Evolutionary conservation across 2,329 filamentous ascomycete genomes (phyloP).

Genomic region (Pseudogymnoascus sp.): DNA sequence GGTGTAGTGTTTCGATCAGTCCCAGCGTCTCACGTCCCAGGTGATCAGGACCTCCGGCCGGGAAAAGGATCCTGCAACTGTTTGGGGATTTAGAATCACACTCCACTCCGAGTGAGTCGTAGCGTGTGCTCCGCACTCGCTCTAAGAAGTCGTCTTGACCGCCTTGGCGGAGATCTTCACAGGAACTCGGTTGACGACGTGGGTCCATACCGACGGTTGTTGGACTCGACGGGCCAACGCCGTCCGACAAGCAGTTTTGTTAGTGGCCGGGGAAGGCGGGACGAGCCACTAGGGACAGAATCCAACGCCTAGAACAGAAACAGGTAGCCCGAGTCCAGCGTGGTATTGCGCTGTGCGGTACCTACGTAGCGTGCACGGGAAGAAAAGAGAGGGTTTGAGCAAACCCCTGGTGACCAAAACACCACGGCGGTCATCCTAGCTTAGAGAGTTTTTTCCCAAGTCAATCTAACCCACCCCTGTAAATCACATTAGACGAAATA

Average conservation of each 20-base stretch:
- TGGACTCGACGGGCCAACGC: background rate
- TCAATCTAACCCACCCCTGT: background rate
- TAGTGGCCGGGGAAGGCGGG: constrained; percentile 5
- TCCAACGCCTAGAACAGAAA: constrained; percentile 5
- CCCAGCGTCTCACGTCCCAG: constrained; percentile 4
- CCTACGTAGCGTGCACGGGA: background rate
- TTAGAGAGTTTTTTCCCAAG: background rate
- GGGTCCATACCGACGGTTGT: background rate
- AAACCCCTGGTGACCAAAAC: background rate
- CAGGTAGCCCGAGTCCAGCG: background rate
- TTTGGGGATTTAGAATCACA: background rate
- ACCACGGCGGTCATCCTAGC: background rate
- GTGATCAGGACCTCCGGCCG: background rate
- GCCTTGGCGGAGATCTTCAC: constrained; percentile 4
- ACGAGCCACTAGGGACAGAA: constrained; percentile 2
- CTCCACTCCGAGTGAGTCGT: background rate
- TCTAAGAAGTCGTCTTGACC: constrained; percentile 3
- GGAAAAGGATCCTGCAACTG: constrained; percentile 1
- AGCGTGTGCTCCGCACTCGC: constrained; percentile 3
- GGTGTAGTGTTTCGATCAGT: constrained; percentile 1
- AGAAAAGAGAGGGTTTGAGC: background rate
- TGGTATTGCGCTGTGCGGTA: background rate
- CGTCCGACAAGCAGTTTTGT: background rate
- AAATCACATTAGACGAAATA: constrained; percentile 3
- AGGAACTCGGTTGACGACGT: background rate